Evolutionary conservation across 108 stramenopile species (phyloP).

Genomic region (Chaetoceros tenuissimus): DNA sequence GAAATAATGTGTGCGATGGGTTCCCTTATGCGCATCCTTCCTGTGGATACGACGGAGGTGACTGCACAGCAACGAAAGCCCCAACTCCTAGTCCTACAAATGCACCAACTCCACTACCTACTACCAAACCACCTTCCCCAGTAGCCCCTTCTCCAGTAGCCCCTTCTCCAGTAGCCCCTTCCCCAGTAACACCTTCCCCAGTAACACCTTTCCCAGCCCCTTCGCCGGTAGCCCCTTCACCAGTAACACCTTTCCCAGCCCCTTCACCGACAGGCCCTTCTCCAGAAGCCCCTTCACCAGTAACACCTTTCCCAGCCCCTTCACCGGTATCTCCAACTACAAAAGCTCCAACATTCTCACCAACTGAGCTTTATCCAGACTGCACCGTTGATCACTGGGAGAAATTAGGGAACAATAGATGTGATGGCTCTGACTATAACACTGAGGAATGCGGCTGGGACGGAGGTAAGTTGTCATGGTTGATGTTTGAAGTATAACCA

Average conservation of each 20-base stretch:
- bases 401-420: no score
- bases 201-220: background rate
- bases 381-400: no score
- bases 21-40: background rate
- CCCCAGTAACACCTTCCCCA: background rate
- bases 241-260: background rate
- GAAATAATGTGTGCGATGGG: background rate
- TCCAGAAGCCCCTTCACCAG: no score
- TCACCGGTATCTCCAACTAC: no score
- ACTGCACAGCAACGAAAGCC: background rate
- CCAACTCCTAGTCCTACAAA: background rate
- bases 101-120: background rate
- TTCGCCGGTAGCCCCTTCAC: background rate
- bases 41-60: constrained; percentile 1
- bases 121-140: background rate
- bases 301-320: no score
- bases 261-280: no score
- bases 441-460: constrained; percentile 36
- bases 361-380: no score
- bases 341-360: no score
- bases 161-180: background rate
- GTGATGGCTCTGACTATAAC: constrained; percentile 25
- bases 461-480: no score
- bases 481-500: no score
- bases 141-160: background rate